A percentile compares a stretch with the other conserved stretches of the same genome.
phyloP scores from a whole-genome alignment of 2,329 filamentous ascomycete species.

The Ceratocystis destructans region DNA sequence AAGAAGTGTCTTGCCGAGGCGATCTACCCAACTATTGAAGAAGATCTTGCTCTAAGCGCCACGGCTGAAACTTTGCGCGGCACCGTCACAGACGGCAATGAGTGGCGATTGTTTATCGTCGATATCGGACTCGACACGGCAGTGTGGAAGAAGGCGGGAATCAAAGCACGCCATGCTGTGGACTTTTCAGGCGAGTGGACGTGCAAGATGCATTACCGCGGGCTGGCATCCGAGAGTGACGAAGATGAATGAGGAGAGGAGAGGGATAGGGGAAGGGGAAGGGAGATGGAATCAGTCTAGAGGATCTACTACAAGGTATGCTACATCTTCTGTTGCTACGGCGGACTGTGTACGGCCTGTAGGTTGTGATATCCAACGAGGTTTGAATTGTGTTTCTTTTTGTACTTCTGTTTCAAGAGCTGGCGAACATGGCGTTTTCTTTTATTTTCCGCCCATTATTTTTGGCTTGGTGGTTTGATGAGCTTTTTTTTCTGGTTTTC shows the following conservation, averaged over 20 bases:
- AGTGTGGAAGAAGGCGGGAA: slow-evolving; percentile 74
- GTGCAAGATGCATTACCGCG: slow-evolving; percentile 48
- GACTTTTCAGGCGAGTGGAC: slow-evolving; percentile 85
- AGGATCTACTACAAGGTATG: too few species aligned
- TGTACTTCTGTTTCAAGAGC: neutral
- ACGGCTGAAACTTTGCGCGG: slow-evolving; percentile 22
- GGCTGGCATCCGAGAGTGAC: slow-evolving; percentile 23
- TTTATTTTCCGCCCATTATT: neutral
- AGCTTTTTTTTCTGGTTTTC: neutral
- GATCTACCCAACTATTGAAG: slow-evolving; percentile 33
- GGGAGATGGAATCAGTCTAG: neutral
- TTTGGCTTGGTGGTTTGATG: neutral
- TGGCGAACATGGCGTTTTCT: slow-evolving; percentile 1
- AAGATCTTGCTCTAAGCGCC: slow-evolving; percentile 13
- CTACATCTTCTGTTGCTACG: too few species aligned
- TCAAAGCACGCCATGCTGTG: slow-evolving; percentile 66
- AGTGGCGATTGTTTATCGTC: slow-evolving; percentile 70
- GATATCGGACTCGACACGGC: slow-evolving; percentile 75
- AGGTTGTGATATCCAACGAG: neutral
- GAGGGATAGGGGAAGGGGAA: neutral
- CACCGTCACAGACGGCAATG: slow-evolving; percentile 34
- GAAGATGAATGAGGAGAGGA: neutral
- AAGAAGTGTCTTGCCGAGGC: slow-evolving; percentile 73
- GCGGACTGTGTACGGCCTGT: neutral
- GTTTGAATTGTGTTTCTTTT: slow-evolving; percentile 4